Evolutionary conservation across 148 eudicot species (phyloP).

Genomic region (Diospyros kaki): DNA sequence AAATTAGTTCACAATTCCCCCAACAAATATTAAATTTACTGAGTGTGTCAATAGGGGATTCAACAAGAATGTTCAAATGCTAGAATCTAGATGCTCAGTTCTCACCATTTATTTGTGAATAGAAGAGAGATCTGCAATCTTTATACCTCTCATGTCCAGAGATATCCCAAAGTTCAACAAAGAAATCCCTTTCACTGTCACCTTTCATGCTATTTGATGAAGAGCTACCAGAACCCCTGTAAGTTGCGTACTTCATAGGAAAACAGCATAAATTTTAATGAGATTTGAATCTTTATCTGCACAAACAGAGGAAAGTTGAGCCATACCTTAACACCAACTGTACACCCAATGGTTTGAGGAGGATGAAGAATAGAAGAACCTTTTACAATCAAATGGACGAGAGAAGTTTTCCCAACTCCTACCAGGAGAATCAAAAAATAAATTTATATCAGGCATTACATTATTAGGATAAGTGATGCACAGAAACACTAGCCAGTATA

Average conservation of each 20-base stretch:
- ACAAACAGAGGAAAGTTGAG: not conserved
- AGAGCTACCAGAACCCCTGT: constrained; percentile 75
- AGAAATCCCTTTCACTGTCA: constrained; percentile 79
- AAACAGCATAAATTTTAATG: constrained; percentile 12
- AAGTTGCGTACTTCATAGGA: constrained; percentile 64
- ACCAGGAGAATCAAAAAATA: constrained; percentile 13
- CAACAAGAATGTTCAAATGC: not conserved
- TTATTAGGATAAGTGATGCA: not conserved
- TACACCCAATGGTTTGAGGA: constrained; percentile 85
- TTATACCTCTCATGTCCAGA: constrained; percentile 95
- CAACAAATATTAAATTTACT: not conserved
- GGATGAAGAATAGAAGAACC: constrained; percentile 71
- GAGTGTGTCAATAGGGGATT: constrained; percentile 7
- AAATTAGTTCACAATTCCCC: not conserved
- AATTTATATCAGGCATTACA: not conserved
- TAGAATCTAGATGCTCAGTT: not conserved
- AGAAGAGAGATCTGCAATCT: constrained; percentile 90
- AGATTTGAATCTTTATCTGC: not conserved
- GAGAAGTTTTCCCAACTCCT: constrained; percentile 97
- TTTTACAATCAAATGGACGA: constrained; percentile 82
- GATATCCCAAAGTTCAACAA: constrained; percentile 90
- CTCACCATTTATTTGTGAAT: constrained; percentile 83
- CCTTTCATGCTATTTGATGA: constrained; percentile 67
- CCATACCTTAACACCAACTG: constrained; percentile 76
- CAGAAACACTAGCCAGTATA: not conserved